phyloP scores from a whole-genome alignment of 345 rosid genomes.

The Salix koriyanagi region DNA sequence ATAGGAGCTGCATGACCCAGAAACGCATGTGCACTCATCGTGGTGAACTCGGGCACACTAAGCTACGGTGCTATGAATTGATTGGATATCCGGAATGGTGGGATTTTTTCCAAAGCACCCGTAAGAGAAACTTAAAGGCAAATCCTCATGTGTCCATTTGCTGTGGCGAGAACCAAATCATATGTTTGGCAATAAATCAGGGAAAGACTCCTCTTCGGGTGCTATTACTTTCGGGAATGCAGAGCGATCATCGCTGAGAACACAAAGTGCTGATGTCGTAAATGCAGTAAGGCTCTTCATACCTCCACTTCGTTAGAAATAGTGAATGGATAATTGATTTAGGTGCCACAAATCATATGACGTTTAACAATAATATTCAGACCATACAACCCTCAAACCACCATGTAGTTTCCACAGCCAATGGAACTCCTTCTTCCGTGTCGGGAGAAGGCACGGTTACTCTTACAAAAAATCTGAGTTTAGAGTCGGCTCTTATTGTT shows the following conservation, averaged over 20 bases:
- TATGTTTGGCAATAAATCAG: neutral
- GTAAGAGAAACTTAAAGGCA: neutral
- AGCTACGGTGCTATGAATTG: neutral
- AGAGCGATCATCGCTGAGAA: no score
- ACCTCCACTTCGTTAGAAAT: no score
- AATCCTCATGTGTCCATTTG: neutral
- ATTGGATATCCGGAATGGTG: neutral
- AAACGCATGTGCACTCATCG: neutral
- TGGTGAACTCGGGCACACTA: neutral
- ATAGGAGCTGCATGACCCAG: neutral
- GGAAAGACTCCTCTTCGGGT: neutral
- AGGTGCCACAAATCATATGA: neutral
- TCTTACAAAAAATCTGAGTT: neutral
- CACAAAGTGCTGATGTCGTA: no score
- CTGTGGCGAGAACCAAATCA: neutral
- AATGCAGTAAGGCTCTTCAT: no score
- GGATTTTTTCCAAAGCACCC: neutral
- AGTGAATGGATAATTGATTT: conserved; percentile 1
- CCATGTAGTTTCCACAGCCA: neutral
- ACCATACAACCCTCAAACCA: neutral
- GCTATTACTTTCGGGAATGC: no score
- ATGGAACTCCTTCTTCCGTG: neutral
- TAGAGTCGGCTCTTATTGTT: neutral
- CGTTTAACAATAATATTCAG: neutral
- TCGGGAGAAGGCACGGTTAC: neutral